These are phyloP conservation scores for Fraxinus albicans DNA, from an alignment of 305 asterid species.

Conservation along the genomic window DNA sequence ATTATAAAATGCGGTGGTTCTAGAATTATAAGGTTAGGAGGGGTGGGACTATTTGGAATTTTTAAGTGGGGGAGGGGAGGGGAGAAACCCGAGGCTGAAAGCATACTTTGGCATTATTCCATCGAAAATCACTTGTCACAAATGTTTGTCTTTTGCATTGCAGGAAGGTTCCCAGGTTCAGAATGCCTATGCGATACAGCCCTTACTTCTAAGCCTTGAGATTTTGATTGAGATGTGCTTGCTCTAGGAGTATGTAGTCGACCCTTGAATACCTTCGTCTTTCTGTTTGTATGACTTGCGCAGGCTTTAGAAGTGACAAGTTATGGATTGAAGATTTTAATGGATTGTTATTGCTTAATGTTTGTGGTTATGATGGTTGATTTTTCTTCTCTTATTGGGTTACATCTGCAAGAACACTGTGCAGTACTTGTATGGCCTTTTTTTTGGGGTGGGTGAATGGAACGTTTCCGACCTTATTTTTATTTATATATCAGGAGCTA, in stretches of 20 bases:
- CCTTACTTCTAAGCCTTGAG: constrained; percentile 47
- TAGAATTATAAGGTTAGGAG: neutral
- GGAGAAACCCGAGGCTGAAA: neutral
- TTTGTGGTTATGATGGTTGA: constrained; percentile 7
- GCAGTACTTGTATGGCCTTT: neutral
- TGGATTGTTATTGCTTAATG: constrained; percentile 10
- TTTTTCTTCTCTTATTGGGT: neutral
- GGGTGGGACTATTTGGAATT: neutral
- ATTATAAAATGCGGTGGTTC: neutral
- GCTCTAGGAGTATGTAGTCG: too few relatives aligned
- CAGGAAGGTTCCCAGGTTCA: constrained; percentile 54
- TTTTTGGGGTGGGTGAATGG: neutral
- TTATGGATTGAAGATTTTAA: constrained; percentile 19
- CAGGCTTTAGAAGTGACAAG: constrained; percentile 10
- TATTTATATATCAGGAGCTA: neutral
- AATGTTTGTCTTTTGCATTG: constrained; percentile 1
- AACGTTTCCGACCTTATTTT: neutral
- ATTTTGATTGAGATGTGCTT: constrained; percentile 1
- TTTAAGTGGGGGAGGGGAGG: neutral
- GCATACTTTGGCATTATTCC: neutral
- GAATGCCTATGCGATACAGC: constrained; percentile 52
- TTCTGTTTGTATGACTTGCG: constrained; percentile 12
- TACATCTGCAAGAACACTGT: neutral
- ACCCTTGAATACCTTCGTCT: constrained; percentile 1
- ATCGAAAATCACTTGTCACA: neutral